phyloP scores from a whole-genome alignment of 2,329 filamentous ascomycete genomes.

The Colletotrichum filicis region DNA sequence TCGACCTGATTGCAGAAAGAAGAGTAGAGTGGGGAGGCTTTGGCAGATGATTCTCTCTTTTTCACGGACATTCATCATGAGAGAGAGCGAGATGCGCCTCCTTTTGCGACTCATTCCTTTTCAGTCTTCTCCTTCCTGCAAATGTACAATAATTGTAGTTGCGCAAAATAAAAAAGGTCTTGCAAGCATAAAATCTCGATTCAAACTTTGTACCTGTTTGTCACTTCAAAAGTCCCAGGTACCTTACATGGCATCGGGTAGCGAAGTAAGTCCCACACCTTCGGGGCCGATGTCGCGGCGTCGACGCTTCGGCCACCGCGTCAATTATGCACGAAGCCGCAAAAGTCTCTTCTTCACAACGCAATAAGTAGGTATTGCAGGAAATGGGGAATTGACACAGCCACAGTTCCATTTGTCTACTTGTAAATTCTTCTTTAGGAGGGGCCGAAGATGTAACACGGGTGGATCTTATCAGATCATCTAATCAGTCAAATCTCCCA shows the following conservation, averaged over 20 bases:
- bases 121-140: neutral
- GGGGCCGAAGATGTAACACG: neutral
- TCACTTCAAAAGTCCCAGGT: neutral
- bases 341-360: too few species aligned
- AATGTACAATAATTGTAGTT: conserved; percentile 22
- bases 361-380: neutral
- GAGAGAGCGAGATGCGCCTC: neutral
- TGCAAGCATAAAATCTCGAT: neutral
- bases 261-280: neutral
- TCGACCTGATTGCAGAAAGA: neutral
- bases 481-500: neutral
- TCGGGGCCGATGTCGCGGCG: conserved; percentile 12
- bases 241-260: too few species aligned
- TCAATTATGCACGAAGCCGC: neutral
- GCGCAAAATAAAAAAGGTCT: conserved; percentile 5
- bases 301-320: neutral
- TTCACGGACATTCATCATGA: neutral
- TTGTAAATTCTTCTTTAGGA: neutral
- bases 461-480: neutral
- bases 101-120: neutral
- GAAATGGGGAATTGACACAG: neutral
- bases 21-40: neutral
- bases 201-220: neutral
- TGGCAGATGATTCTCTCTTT: neutral
- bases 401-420: neutral